Base-by-base conservation (phyloP, 1,139 yeast genomes). In the Suhomyces atakaporum region DNA sequence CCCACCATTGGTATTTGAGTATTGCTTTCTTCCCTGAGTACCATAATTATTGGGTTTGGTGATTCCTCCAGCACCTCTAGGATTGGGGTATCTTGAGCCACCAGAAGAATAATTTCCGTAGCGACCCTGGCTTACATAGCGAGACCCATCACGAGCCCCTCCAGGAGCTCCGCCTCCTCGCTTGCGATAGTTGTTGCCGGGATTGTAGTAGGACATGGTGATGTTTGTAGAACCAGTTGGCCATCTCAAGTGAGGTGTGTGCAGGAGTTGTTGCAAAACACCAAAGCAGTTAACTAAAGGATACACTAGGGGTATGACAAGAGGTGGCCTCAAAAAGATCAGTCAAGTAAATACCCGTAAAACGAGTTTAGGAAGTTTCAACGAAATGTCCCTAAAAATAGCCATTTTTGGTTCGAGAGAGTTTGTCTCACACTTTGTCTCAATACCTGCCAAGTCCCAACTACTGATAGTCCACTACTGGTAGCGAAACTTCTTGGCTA, bases 141-240 rank as follows among this genome's bases (percentile, higher is more conserved):
- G 22, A 4, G 28, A 18, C n/a, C 14, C 14, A 16, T 28, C 31
- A 8, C 36, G 18, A 13, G 7, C 27, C 5, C 35, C 33, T 6
- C 22, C 12, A 7, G 32, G 25, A 22, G 22, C 19, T 4, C 36
- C 32, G 20, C 36, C 36, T 11, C 42, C 36, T 23, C 42, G 30
- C 9, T 26, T 26, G 6, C 42, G 36, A 27, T 33, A 36, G n/a
- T 26, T 34, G 25, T 25, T 29, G 8, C 42, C 40, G 8, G 44
- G 33, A 31, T 37, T 42, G 35, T 45, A 38, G 35, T 44, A 44
- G 8, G 49, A 45, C 49, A 45, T 45, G 28, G 15, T 38, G 30
- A 21, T 13, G 26, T 15, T 5, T 18, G 15, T 12, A n/a, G n/a
- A n/a, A 26, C 16, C 10, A 3, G 7, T 26, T 16, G 23, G 15